Conservation (phyloP, 495 filamentous ascomycete species). For the Tetracladium setigerum region DNA sequence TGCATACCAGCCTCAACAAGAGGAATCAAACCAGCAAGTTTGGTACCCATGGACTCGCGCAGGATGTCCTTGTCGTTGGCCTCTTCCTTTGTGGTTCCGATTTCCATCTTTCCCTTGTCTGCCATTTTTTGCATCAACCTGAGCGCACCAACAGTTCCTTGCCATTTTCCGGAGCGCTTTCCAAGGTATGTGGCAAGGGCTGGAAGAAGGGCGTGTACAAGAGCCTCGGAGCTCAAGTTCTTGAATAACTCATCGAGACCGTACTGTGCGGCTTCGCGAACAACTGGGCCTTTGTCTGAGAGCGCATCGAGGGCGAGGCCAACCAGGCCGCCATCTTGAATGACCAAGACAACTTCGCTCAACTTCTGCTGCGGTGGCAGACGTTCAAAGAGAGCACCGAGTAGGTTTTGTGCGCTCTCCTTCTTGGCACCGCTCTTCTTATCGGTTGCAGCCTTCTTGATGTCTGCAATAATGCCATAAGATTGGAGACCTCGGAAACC, state of each 20-base stretch:
- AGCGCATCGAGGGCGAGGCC: conserved; percentile 71
- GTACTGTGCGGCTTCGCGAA: conserved; percentile 88
- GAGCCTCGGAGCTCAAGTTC: conserved; percentile 68
- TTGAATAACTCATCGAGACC: conserved; percentile 84
- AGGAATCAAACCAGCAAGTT: conserved; percentile 83
- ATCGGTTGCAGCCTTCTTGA: conserved; percentile 83
- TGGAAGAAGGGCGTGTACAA: conserved; percentile 72
- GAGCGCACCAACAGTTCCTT: conserved; percentile 82
- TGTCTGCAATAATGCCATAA: conserved; percentile 63
- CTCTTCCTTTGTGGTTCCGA: conserved; percentile 67
- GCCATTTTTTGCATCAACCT: conserved; percentile 83
- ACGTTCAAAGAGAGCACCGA: conserved; percentile 87
- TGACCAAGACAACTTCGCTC: conserved; percentile 72
- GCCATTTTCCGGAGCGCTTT: conserved; percentile 86
- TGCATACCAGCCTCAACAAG: conserved; percentile 92
- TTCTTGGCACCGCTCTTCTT: conserved; percentile 86
- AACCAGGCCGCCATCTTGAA: conserved; percentile 71
- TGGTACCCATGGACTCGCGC: conserved; percentile 85
- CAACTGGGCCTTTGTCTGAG: conserved; percentile 82
- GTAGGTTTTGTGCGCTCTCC: conserved; percentile 90
- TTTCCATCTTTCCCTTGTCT: conserved; percentile 79
- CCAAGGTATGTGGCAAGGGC: conserved; percentile 63
- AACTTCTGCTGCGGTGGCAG: conserved; percentile 71
- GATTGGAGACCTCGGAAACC: conserved; percentile 64
- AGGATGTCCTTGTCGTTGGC: conserved; percentile 80